A percentile compares a stretch with the other conserved stretches of the same genome.
These are phyloP conservation scores for Phaffomyces antillensis DNA, from an alignment of 805 yeast genomes.

Conservation along the genomic window DNA sequence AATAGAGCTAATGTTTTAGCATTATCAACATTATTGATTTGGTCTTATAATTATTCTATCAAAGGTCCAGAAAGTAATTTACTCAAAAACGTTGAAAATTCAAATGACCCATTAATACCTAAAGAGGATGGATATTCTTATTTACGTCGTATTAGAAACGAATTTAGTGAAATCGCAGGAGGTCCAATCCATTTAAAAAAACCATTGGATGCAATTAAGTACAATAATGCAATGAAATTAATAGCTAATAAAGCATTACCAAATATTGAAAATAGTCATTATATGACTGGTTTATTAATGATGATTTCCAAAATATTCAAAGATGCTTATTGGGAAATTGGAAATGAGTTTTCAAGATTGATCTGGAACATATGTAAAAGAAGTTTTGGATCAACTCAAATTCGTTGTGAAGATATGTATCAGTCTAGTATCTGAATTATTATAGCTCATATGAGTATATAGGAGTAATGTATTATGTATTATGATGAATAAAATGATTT, in stretches of 20 bases:
- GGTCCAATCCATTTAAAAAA: conserved; percentile 23
- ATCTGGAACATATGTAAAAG: conserved; percentile 48
- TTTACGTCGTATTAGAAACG: conserved; percentile 40
- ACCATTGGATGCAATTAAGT: conserved; percentile 29
- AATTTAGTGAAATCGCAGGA: conserved; percentile 30
- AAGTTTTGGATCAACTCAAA: conserved; percentile 40
- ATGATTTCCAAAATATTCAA: conserved; percentile 35
- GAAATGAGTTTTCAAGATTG: conserved; percentile 47
- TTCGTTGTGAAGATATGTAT: conserved; percentile 48
- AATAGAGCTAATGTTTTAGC: conserved; percentile 31
- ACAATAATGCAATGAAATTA: conserved; percentile 34
- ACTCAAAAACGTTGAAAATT: conserved; percentile 19
- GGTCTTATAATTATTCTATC: conserved; percentile 43
- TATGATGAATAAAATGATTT: too few relatives aligned
- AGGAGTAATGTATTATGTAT: background rate
- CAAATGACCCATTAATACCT: conserved; percentile 21
- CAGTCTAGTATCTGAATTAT: background rate
- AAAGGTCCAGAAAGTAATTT: conserved; percentile 39
- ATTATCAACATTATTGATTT: conserved; percentile 29
- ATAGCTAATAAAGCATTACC: conserved; percentile 34
- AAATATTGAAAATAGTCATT: conserved; percentile 35
- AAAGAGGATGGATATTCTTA: conserved; percentile 45
- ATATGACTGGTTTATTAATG: conserved; percentile 49
- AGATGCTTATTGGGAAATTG: conserved; percentile 47
- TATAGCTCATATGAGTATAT: background rate